These are phyloP conservation scores for Saccharomyces hybrid DNA, from an alignment of 1,139 yeast genomes.

Conservation along the genomic window DNA sequence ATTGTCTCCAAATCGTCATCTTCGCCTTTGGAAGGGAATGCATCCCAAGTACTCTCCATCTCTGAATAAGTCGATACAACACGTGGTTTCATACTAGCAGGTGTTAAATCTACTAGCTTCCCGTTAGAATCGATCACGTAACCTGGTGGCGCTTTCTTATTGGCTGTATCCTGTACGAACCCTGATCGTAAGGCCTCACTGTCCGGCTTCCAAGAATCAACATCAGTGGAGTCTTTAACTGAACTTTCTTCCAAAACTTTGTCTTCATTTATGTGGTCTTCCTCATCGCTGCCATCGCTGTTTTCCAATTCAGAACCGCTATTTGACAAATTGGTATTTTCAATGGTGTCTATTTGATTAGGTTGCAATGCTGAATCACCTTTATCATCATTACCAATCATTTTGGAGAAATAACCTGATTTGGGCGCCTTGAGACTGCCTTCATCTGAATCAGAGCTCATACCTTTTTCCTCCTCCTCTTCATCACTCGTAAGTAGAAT, in stretches of 20 bases:
- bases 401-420: constrained; percentile 23
- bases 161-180: constrained; percentile 23
- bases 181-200: constrained; percentile 27
- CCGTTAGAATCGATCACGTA: constrained; percentile 28
- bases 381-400: constrained; percentile 13
- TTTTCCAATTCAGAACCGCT: neutral
- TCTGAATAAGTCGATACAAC: constrained; percentile 27
- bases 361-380: neutral
- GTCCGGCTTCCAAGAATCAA: constrained; percentile 25
- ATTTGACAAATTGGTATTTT: neutral
- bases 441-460: constrained; percentile 7
- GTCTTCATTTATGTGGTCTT: neutral
- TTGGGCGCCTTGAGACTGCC: constrained; percentile 13
- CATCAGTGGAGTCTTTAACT: neutral
- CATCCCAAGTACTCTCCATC: constrained; percentile 31
- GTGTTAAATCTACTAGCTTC: constrained; percentile 23
- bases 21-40: constrained; percentile 25
- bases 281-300: neutral
- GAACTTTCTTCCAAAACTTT: neutral
- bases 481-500: constrained; percentile 5
- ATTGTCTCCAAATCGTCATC: constrained; percentile 28
- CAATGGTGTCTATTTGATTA: neutral
- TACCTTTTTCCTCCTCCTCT: neutral
- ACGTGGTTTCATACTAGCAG: constrained; percentile 25
- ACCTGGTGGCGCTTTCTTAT: constrained; percentile 27